Base-by-base conservation (phyloP, 2,329 filamentous ascomycete genomes). In the Verticillium alfalfae region DNA sequence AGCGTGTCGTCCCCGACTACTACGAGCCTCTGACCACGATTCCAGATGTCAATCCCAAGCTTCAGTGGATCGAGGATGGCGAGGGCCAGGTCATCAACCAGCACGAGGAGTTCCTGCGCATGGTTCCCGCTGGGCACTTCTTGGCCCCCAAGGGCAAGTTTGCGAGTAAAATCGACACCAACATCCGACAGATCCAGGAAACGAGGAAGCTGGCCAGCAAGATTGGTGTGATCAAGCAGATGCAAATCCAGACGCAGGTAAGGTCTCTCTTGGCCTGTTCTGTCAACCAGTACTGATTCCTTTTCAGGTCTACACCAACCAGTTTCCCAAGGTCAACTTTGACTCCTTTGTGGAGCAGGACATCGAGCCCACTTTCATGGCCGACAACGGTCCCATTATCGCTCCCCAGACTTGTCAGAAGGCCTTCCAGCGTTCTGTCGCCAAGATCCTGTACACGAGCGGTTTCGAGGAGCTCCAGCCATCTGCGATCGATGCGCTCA, bases 391-490 rank as follows among this genome's bases (percentile, higher is more conserved):
- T 0, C 90, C 95, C 9, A 85, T 97, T 41, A 94, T 98, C 83
- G 89, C 92, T 15, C 85, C 90, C 10, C 89, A 90, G 74, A 86
- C 92, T 37, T 96, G 91, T 72, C 88, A 92, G 67, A 87, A 91
- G 59, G 92, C 93, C 1, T 76, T 99, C 67, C 93, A 96, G 74
- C 88, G 95, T 62, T 95, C 93, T 13, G 90, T 98, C 18, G 93
- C 90, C 62, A 96, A 98, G 75, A 87, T 99, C 56, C 94, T 97
- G 70, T 99, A 97, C 71, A 92, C 97, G 72, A 91, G 93, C 49
- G 95, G 95, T 0, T 99, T 98, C 66, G 95, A 99, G 75, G 95
- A 99, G 72, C 91, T 96, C 65, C 95, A 99, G 72, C 95, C 95
- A 15, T 96, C 93, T 49, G 94, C 95, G 34, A 80, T 99, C 36